Evolutionary conservation across 2,329 filamentous ascomycete genomes (phyloP), one percentile per base, ranked within the genome.

Genomic region (Scytalidium lignicola): DNA sequence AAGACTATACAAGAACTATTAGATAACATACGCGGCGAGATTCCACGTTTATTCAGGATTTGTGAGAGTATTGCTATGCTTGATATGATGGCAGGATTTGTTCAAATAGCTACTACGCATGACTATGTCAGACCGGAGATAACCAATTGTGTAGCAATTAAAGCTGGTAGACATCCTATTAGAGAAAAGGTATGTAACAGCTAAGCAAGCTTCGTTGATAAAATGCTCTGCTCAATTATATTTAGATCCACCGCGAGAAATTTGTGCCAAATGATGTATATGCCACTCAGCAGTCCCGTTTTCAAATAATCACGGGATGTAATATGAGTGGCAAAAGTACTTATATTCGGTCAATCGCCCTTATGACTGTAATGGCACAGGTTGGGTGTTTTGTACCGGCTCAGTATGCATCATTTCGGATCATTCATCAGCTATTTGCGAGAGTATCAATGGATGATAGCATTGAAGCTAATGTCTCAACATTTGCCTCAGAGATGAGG

Each of bases 261-360:
- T 95, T 88, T 62, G 74, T 97, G 3, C 88, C 93, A 0, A 97
- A 97, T 55, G 91, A 97, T 61, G 88, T 91, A 22, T 97, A 91
- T 60, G 86, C 89, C 2, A 87, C 85, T 0, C 78, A 86, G 28
- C 83, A 92, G 52, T 83, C 83, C 29, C 82, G 91, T 1, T 95
- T 96, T 60, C 91, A 97, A 56, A 86, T 97, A 53, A 85, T 99
- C 54, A 97, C 92, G 0, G 92, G 93, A 3, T 95, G 89, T 65
- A 99, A 99, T 60, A 99, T 99, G 93, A 95, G 90, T 58, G 93
- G 91, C 1, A 99, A 97, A 66, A 95, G 88, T 55, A 99, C 91
- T 0, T 97, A 96, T 62, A 96, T 97, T 54, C 83, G 90, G 44
- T 85, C 87, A 1, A 75, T 95, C 20, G 88, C 92, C 0, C 72